Conservation (phyloP, 2,329 filamentous ascomycete species). For the Alternaria arbusti region DNA sequence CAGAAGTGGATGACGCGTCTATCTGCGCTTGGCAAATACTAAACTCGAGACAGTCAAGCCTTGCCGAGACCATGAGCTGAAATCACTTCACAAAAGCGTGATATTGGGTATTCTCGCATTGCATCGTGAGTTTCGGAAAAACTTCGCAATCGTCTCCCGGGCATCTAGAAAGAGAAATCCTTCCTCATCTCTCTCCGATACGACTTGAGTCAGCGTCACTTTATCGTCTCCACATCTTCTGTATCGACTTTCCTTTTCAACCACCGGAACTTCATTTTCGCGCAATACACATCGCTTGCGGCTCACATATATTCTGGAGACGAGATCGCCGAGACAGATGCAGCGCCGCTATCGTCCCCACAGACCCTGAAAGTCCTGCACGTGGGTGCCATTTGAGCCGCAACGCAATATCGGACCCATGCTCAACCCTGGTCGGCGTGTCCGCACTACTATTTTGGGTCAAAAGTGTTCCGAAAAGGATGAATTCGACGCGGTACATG, state of each 20-base stretch:
- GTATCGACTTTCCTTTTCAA: not conserved
- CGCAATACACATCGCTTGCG: not conserved
- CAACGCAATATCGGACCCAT: not conserved
- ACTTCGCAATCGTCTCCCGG: not conserved
- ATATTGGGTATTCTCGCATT: not conserved
- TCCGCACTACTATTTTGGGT: not conserved
- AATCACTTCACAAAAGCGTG: not conserved
- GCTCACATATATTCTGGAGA: not conserved
- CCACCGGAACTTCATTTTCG: conserved; percentile 5
- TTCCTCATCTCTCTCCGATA: not conserved
- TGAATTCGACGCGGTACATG: conserved; percentile 2
- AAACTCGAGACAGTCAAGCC: not conserved
- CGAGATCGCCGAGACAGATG: conserved; percentile 1
- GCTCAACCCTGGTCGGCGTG: not conserved
- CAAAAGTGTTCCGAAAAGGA: not conserved
- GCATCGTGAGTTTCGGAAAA: not conserved
- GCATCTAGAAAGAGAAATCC: not conserved
- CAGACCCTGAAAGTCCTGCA: not conserved
- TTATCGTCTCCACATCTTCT: not conserved
- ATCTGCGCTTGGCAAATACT: not conserved
- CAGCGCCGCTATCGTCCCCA: not conserved
- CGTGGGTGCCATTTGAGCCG: not conserved
- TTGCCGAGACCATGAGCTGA: not conserved
- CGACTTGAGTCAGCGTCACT: not conserved
- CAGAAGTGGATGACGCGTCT: not conserved